phyloP scores from a whole-genome alignment of 441 rosid genomes.

The Eutrema salsugineum region DNA sequence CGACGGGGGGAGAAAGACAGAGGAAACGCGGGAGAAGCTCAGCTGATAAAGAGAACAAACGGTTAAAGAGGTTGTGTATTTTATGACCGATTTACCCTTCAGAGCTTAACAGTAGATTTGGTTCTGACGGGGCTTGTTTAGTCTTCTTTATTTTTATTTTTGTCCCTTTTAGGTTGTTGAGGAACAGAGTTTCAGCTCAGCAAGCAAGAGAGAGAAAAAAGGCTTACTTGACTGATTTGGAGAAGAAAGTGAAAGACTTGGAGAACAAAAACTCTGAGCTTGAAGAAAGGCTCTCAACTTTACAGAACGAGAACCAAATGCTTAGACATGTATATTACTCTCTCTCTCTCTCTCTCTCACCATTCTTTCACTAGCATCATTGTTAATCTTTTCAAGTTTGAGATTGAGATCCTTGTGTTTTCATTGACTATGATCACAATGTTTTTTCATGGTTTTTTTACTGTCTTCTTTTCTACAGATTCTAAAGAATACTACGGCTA shows the following conservation, averaged over 20 bases:
- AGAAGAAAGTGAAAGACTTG: constrained; percentile 64
- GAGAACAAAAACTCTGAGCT: constrained; percentile 83
- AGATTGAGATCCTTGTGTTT: no score
- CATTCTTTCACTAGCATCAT: no score
- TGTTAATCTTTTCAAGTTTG: no score
- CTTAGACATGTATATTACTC: constrained; percentile 61
- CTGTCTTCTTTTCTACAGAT: no score
- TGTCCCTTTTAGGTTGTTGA: constrained; percentile 52
- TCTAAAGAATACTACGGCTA: no score
- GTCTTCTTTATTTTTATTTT: not conserved
- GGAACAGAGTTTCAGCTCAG: constrained; percentile 95
- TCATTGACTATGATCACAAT: no score
- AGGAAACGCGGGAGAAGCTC: constrained; percentile 82
- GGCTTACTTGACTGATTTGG: constrained; percentile 75
- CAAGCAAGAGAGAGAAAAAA: constrained; percentile 98
- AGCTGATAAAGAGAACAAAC: constrained; percentile 90
- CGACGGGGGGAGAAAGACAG: constrained; percentile 44
- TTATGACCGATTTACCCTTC: not conserved
- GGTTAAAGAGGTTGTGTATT: constrained; percentile 57
- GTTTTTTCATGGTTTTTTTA: no score
- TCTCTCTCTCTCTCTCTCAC: no score
- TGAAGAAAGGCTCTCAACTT: constrained; percentile 80
- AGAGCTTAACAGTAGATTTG: not conserved
- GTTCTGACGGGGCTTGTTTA: not conserved
- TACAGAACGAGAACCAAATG: constrained; percentile 86